Percentiles rank a stretch among this genome's conserved stretches.
These are phyloP conservation scores for Metarhizium robertsii DNA, from an alignment of 2,329 filamentous ascomycete genomes.

Conservation along the genomic window DNA sequence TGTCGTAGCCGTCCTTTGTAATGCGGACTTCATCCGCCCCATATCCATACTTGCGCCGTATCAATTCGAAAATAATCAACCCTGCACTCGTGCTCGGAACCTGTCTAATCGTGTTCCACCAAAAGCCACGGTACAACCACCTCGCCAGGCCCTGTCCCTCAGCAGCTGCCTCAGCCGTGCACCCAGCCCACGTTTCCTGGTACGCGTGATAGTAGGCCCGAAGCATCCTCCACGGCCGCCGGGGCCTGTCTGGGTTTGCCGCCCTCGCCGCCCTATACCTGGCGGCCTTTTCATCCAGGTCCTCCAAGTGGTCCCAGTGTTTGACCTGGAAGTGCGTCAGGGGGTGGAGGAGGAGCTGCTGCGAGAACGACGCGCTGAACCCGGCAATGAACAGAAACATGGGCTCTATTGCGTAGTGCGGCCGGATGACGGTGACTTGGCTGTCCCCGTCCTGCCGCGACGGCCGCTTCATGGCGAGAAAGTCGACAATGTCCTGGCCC, in stretches of 20 bases:
- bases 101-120: conserved; percentile 62
- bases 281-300: conserved; percentile 53
- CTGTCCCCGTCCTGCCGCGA: conserved; percentile 12
- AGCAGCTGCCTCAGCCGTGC: conserved; percentile 43
- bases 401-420: conserved; percentile 68
- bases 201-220: conserved; percentile 64
- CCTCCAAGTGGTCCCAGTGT: conserved; percentile 65
- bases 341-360: conserved; percentile 63
- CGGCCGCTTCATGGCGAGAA: conserved; percentile 38
- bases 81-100: conserved; percentile 70
- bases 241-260: conserved; percentile 22
- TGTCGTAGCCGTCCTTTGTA: conserved; percentile 61
- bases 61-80: conserved; percentile 69
- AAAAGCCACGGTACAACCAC: conserved; percentile 65
- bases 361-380: conserved; percentile 56
- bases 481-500: conserved; percentile 40
- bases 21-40: conserved; percentile 54
- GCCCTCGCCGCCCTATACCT: conserved; percentile 28
- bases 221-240: conserved; percentile 42
- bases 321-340: conserved; percentile 61
- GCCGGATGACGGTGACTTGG: conserved; percentile 46
- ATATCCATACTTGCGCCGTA: conserved; percentile 62
- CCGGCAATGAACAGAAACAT: conserved; percentile 62
- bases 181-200: conserved; percentile 55
- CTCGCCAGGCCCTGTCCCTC: conserved; percentile 46